Evolutionary conservation across 306 rosid genomes (phyloP), one percentile per base, ranked within the genome.

Genomic region (Dalbergia cochinchinensis): DNA sequence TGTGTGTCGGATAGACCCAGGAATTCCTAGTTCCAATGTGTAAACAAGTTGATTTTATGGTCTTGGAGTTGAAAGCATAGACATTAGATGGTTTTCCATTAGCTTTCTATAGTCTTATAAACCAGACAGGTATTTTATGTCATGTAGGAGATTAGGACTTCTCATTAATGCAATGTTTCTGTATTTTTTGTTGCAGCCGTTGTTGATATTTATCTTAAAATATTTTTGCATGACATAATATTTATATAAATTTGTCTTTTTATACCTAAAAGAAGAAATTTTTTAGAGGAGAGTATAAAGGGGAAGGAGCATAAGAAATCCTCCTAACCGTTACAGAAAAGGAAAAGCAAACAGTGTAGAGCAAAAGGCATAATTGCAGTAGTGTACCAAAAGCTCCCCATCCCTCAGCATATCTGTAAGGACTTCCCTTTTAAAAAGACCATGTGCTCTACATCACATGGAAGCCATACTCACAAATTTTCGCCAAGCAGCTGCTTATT

Each of bases 21-120:
- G 67, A 66, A 15, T 76, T 62, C 20, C 16, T 82, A 22, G 64
- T 42, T 58, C 74, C 18, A 50, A 35, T 50, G 18, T 58, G 59
- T 47, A 45, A 60, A 33, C 57, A 34, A 6, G 22, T 80, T 72
- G 13, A 4, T 41, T 18, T 4, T 58, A 20, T 59, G 57, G 78
- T 69, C 78, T 34, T 71, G 19, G 51, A 44, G 16, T 33, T 60
- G 61, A 68, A 77, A 51, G 18, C 18, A 51, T 51, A 51, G 53
- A 41, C 11, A 5, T 50, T 60, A 19, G 14, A 47, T 59, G 69
- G 51, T 65, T 45, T 66, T 75, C 12, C 33, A 51, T 51, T 71
- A 59, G 22, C 55, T 48, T 60, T 78, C 4, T 44, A 16, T 15
- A 11, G 16, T 57, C 18, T 15, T 26, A 22, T 26, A 47, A 11